Evolutionary conservation across 805 yeast species (phyloP).

Genomic region (Pichia gijzeniarum): DNA sequence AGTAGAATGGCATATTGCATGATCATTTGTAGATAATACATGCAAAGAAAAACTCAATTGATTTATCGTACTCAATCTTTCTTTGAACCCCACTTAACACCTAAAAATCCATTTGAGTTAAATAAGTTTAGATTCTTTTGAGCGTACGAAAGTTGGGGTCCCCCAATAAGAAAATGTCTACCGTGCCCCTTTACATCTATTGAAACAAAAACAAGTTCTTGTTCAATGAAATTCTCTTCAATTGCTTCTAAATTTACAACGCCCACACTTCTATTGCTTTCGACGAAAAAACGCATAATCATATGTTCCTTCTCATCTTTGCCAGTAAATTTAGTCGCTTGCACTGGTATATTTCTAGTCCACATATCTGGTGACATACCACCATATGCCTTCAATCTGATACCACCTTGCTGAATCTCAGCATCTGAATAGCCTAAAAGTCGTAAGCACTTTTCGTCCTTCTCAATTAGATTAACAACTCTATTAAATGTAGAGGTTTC

Average conservation of each 20-base stretch:
- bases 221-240: slow-evolving; percentile 56
- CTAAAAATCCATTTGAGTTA: slow-evolving; percentile 54
- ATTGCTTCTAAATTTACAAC: slow-evolving; percentile 76
- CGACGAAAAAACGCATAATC: slow-evolving; percentile 81
- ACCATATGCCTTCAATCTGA: slow-evolving; percentile 76
- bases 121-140: slow-evolving; percentile 14
- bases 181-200: slow-evolving; percentile 68
- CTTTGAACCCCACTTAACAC: slow-evolving; percentile 75
- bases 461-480: slow-evolving; percentile 71
- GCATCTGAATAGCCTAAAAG: slow-evolving; percentile 37
- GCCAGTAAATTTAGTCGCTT: slow-evolving; percentile 56
- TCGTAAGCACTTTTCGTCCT: slow-evolving; percentile 53
- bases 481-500: slow-evolving; percentile 87
- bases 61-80: slow-evolving; percentile 31
- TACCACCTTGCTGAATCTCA: slow-evolving; percentile 37
- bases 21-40: no score
- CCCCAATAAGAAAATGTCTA: slow-evolving; percentile 59
- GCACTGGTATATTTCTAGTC: slow-evolving; percentile 84
- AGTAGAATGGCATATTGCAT: no score
- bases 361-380: slow-evolving; percentile 64
- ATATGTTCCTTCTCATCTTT: slow-evolving; percentile 75
- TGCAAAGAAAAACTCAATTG: no score
- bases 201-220: slow-evolving; percentile 66
- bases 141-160: slow-evolving; percentile 41
- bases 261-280: slow-evolving; percentile 59